Evolutionary conservation across 2,329 filamentous ascomycete species (phyloP).

Genomic region (Claviceps africana): DNA sequence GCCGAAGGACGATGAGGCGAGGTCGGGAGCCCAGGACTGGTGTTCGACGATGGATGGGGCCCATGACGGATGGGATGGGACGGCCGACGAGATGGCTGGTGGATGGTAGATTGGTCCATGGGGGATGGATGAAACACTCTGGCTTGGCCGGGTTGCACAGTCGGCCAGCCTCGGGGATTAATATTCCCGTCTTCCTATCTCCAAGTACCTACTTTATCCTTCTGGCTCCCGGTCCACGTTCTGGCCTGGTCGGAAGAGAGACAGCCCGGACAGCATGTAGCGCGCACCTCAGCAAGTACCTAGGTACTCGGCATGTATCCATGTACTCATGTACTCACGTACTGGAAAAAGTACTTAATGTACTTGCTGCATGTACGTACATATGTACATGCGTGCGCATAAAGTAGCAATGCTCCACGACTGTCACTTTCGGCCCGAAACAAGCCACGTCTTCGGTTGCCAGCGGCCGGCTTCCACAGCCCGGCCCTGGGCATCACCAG

Average conservation of each 20-base stretch:
- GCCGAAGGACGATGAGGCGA: too few relatives aligned
- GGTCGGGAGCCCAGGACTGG: too few relatives aligned
- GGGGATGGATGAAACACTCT: background rate
- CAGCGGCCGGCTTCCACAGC: background rate
- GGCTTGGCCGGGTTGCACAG: background rate
- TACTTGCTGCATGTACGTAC: too few relatives aligned
- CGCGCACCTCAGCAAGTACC: background rate
- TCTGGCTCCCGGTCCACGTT: background rate
- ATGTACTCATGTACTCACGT: too few relatives aligned
- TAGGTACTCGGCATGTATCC: too few relatives aligned
- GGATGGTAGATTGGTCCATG: background rate
- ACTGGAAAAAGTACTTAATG: too few relatives aligned
- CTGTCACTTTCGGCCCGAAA: background rate
- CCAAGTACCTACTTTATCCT: background rate
- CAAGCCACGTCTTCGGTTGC: background rate
- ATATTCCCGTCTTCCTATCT: background rate
- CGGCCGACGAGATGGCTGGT: background rate
- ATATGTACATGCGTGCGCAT: too few relatives aligned
- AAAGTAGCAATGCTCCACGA: background rate
- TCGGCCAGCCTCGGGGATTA: background rate
- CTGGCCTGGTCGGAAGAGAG: background rate
- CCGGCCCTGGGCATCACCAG: background rate
- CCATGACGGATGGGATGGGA: background rate
- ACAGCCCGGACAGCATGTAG: background rate
- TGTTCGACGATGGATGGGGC: background rate